phyloP scores from a whole-genome alignment of 2,329 filamentous ascomycete genomes.

The Grosmannia serpens region DNA sequence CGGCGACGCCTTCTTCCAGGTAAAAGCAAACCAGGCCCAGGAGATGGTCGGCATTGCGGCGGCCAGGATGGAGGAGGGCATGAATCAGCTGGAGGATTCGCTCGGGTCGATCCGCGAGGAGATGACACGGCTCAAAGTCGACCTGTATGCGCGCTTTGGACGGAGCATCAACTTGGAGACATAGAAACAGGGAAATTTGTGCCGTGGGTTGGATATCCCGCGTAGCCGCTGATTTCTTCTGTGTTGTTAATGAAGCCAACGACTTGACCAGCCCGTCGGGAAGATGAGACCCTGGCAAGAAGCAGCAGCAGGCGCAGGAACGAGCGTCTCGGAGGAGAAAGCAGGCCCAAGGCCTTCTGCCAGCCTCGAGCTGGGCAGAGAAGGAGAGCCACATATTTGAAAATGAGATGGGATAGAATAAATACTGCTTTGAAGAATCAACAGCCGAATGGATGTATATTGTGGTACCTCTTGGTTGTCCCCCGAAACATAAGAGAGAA shows the following conservation, averaged over 20 bases:
- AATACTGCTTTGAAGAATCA: too few species aligned
- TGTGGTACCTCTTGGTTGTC: too few species aligned
- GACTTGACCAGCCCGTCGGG: not conserved
- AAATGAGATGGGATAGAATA: too few species aligned
- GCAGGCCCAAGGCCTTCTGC: too few species aligned
- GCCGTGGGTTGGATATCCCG: not conserved
- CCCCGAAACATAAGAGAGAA: too few species aligned
- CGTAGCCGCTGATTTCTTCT: not conserved
- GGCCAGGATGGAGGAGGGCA: slow-evolving; percentile 64
- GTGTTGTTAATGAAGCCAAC: not conserved
- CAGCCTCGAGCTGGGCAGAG: too few species aligned
- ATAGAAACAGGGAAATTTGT: slow-evolving; percentile 23
- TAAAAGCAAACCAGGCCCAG: slow-evolving; percentile 76
- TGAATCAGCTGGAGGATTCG: slow-evolving; percentile 64
- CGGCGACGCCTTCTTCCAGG: slow-evolving; percentile 85
- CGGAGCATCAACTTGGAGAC: slow-evolving; percentile 95
- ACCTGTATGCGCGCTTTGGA: slow-evolving; percentile 88
- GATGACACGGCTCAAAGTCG: slow-evolving; percentile 81
- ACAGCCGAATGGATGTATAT: too few species aligned
- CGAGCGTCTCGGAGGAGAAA: too few species aligned
- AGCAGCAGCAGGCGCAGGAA: too few species aligned
- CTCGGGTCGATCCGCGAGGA: slow-evolving; percentile 67
- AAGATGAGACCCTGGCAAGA: too few species aligned
- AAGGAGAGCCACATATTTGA: too few species aligned
- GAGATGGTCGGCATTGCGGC: slow-evolving; percentile 66